These are phyloP conservation scores for Erodium maritimum DNA, from an alignment of 345 rosid genomes.

Conservation along the genomic window DNA sequence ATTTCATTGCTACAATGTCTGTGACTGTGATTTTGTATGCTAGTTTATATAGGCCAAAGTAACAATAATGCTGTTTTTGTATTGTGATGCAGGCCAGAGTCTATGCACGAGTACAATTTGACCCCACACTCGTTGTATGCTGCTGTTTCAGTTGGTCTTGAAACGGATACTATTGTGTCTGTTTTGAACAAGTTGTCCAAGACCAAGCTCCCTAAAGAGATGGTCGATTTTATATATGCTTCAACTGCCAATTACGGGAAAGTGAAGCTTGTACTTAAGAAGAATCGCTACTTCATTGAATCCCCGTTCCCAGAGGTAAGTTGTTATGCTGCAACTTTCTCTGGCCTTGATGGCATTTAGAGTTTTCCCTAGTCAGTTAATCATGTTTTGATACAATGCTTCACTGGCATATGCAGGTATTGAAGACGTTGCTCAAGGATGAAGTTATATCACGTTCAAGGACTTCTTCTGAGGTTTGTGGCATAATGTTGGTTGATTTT, in stretches of 20 bases:
- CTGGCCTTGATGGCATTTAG: neutral
- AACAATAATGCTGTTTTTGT: neutral
- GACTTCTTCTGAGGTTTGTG: conserved; percentile 54
- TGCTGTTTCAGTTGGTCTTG: conserved; percentile 91
- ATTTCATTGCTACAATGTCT: neutral
- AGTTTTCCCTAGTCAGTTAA: neutral
- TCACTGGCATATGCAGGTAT: conserved; percentile 39
- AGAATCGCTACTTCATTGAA: conserved; percentile 78
- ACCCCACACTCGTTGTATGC: conserved; percentile 95
- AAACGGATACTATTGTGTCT: conserved; percentile 74
- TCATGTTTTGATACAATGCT: neutral
- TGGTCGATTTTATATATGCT: conserved; percentile 70
- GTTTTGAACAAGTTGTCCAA: conserved; percentile 87
- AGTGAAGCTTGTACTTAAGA: conserved; percentile 94
- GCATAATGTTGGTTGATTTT: neutral
- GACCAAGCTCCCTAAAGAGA: conserved; percentile 83
- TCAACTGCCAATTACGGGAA: conserved; percentile 96
- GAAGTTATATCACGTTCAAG: conserved; percentile 61
- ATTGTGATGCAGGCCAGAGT: conserved; percentile 61
- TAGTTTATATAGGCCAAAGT: neutral
- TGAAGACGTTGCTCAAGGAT: conserved; percentile 67
- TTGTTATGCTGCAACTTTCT: conserved; percentile 12
- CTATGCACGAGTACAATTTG: conserved; percentile 93
- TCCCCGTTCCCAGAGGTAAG: conserved; percentile 87
- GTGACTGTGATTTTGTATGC: neutral